These are phyloP conservation scores for Ganoderma lucidum DNA, from an alignment of 1,284 basidiomycete genomes.

Conservation along the genomic window DNA sequence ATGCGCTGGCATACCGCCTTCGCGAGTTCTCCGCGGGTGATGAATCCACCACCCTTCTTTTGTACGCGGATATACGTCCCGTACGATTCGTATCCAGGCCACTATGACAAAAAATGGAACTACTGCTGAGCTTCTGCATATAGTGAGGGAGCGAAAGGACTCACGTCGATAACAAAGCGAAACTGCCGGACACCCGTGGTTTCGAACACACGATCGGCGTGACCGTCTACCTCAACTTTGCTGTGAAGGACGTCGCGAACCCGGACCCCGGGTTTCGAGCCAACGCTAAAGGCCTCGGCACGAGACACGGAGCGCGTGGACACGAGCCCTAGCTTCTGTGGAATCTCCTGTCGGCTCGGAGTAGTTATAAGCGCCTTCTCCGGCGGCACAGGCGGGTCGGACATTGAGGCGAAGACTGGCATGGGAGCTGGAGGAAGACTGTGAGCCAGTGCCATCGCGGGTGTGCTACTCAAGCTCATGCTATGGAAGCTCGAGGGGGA, in stretches of 20 bases:
- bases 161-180: conserved; percentile 30
- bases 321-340: conserved; percentile 21
- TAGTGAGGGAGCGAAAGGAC: background rate
- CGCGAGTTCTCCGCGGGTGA: conserved; percentile 31
- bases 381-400: conserved; percentile 6
- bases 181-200: conserved; percentile 30
- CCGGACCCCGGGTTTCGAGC: conserved; percentile 27
- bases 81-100: conserved; percentile 32
- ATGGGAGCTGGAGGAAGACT: conserved; percentile 9
- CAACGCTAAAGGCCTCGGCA: conserved; percentile 23
- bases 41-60: conserved; percentile 17
- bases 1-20: conserved; percentile 24
- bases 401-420: conserved; percentile 4
- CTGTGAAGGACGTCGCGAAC: conserved; percentile 28
- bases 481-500: conserved; percentile 21
- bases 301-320: conserved; percentile 7
- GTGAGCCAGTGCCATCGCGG: conserved; percentile 5
- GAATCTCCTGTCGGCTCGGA: conserved; percentile 17
- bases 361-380: background rate
- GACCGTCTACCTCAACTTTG: conserved; percentile 18
- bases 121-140: background rate
- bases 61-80: conserved; percentile 31
- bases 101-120: conserved; percentile 19
- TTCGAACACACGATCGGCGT: conserved; percentile 28
- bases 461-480: conserved; percentile 15